Evolutionary conservation across 768 basidiomycete species (phyloP), one percentile per base, ranked within the genome.

Genomic region (Psilocybe cubensis): DNA sequence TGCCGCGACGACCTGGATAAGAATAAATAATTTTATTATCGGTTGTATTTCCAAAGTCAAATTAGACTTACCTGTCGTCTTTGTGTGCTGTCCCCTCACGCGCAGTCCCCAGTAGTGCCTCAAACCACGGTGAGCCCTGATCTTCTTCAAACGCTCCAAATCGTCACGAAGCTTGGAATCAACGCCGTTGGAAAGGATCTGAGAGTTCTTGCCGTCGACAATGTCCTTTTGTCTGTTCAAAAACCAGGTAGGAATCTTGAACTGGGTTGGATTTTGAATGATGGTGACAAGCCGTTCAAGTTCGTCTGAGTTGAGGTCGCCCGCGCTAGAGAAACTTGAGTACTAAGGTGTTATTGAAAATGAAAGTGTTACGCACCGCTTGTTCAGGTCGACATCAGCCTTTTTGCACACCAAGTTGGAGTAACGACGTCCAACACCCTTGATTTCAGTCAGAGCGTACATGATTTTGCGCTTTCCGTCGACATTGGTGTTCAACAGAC

Each of bases 171-270:
- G 83, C 80, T 98, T 98, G 58, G 94, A 96, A 83, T 98, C 97
- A 47, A 99, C 92, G 64, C 85, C 86, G 79, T 98, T 98, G 57
- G 97, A 97, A 54, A 99, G 80, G 54, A 97, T 90, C 79, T 99
- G 97, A 48, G 84, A 87, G 80, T 95, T 88, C 79, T 98, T 98
- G 73, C 97, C 97, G 65, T 98, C 97, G 61, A 93, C 86, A 52
- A 97, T 94, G 72, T 98, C 96, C 76, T 93, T 93, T 75, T 98
- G 97, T 77, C 97, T 93, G 86, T 98, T 99, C 75, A 98, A 77
- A 86, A 99, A 98, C 96, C 96, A 99, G 40, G 87, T 85, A 17
- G 97, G 97, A 74, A 99, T 97, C 84, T 99, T 99, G 89, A 96
- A 99, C 76, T 98, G 96, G 6, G 91, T 91, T 27, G 97, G 97